These are phyloP conservation scores for Teratosphaeria epicoccoides DNA, from an alignment of 2,329 filamentous ascomycete genomes.

Conservation along the genomic window DNA sequence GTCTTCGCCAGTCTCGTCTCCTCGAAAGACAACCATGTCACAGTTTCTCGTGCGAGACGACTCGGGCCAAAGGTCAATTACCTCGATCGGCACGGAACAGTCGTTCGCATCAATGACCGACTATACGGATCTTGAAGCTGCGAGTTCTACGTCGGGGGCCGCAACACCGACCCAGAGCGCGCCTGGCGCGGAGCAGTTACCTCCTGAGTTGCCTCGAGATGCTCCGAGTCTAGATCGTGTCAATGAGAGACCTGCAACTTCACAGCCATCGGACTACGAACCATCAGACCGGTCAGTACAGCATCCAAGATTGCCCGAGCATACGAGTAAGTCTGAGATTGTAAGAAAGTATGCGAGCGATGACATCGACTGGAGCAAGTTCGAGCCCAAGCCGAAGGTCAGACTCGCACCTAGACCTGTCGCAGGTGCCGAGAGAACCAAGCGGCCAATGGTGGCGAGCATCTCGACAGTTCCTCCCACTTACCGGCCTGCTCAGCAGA, in stretches of 20 bases:
- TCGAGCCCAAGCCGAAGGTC: constrained; percentile 61
- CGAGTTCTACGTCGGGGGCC: neutral
- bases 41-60: constrained; percentile 21
- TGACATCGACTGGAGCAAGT: constrained; percentile 35
- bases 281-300: constrained; percentile 4
- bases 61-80: constrained; percentile 16
- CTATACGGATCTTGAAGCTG: constrained; percentile 8
- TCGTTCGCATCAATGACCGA: constrained; percentile 10
- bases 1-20: constrained; percentile 7
- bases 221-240: neutral
- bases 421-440: constrained; percentile 25
- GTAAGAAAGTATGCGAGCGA: constrained; percentile 30
- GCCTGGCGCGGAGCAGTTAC: neutral
- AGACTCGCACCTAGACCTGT: constrained; percentile 83
- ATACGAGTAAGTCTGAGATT: constrained; percentile 11
- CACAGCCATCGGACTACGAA: neutral
- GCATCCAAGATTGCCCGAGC: constrained; percentile 3
- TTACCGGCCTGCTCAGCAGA: constrained; percentile 13
- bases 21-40: constrained; percentile 22
- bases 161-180: neutral
- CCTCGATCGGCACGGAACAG: constrained; percentile 13
- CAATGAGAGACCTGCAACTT: neutral
- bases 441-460: constrained; percentile 46
- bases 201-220: neutral
- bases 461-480: constrained; percentile 29